Conservation (phyloP, 345 rosid species). For the Hibiscus trionum region DNA sequence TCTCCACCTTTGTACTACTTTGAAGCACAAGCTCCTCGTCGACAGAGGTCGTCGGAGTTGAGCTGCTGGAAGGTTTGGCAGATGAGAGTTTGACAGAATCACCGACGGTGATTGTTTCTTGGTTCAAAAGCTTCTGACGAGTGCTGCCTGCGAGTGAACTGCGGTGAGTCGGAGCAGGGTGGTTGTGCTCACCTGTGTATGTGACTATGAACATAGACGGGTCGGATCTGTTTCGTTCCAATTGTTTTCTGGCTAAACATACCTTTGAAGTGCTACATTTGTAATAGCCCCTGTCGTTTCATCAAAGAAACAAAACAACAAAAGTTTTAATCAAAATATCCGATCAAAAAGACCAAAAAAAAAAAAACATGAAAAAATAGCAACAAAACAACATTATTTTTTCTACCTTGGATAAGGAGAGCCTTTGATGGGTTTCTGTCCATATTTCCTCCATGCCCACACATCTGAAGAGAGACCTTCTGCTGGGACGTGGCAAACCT, state of each 20-base stretch:
- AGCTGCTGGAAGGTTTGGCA: constrained; percentile 23
- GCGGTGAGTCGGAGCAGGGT: constrained; percentile 89
- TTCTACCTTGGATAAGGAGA: constrained; percentile 88
- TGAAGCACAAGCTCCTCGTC: constrained; percentile 39
- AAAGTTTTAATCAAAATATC: constrained; percentile 5
- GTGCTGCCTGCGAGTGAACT: constrained; percentile 93
- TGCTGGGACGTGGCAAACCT: constrained; percentile 85
- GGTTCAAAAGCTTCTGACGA: constrained; percentile 51
- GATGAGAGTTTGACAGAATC: constrained; percentile 21
- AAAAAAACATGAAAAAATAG: not conserved
- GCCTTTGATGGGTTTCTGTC: constrained; percentile 98
- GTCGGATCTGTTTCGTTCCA: constrained; percentile 95
- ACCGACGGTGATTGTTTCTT: constrained; percentile 15
- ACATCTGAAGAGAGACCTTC: constrained; percentile 81
- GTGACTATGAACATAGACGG: constrained; percentile 86
- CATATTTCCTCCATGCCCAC: constrained; percentile 99
- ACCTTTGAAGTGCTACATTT: constrained; percentile 94
- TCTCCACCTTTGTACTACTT: constrained; percentile 27
- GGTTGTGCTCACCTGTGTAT: constrained; percentile 91
- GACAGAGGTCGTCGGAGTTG: constrained; percentile 46
- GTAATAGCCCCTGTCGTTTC: constrained; percentile 70
- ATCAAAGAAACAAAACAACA: constrained; percentile 3
- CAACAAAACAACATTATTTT: not conserved
- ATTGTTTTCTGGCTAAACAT: constrained; percentile 95
- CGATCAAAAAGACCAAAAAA: not conserved